Evolutionary conservation across 1,284 basidiomycete genomes (phyloP).

Genomic region (Leccinum pallidistipes): DNA sequence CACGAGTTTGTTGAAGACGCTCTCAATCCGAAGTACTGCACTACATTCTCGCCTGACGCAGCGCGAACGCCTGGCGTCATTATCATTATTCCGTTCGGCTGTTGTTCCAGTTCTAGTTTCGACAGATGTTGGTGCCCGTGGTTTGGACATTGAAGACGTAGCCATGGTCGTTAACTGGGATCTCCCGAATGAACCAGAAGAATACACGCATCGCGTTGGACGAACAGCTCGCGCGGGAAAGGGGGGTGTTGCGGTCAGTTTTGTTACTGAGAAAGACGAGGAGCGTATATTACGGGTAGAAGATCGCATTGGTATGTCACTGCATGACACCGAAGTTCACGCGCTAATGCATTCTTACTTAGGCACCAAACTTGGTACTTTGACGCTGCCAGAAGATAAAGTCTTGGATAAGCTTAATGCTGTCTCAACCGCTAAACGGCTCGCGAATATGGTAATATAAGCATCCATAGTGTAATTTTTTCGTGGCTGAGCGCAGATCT

Average conservation of each 20-base stretch:
- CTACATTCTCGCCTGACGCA: slow-evolving; percentile 94
- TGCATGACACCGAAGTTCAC: background rate
- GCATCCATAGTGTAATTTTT: background rate
- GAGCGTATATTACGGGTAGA: slow-evolving; percentile 85
- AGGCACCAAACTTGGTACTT: slow-evolving; percentile 77
- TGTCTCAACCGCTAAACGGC: slow-evolving; percentile 89
- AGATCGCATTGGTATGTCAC: slow-evolving; percentile 73
- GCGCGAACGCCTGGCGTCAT: slow-evolving; percentile 80
- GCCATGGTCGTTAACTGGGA: slow-evolving; percentile 98
- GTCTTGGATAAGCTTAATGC: slow-evolving; percentile 87
- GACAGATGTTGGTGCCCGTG: slow-evolving; percentile 94
- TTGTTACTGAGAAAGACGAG: slow-evolving; percentile 94
- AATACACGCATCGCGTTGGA: slow-evolving; percentile 82
- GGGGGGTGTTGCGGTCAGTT: slow-evolving; percentile 88
- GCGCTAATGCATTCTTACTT: slow-evolving; percentile 3
- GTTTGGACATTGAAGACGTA: slow-evolving; percentile 94
- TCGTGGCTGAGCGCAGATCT: slow-evolving; percentile 12
- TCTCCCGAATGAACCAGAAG: slow-evolving; percentile 74
- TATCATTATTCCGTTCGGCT: slow-evolving; percentile 85
- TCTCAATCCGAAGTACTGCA: slow-evolving; percentile 84
- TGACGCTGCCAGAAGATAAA: slow-evolving; percentile 75
- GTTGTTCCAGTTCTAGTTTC: slow-evolving; percentile 92
- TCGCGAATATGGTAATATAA: slow-evolving; percentile 87
- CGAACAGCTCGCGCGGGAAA: slow-evolving; percentile 94
- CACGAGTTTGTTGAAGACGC: slow-evolving; percentile 75